These are phyloP conservation scores for Euptelea pleiosperma DNA, from an alignment of 164 flowering plant species.

Conservation along the genomic window DNA sequence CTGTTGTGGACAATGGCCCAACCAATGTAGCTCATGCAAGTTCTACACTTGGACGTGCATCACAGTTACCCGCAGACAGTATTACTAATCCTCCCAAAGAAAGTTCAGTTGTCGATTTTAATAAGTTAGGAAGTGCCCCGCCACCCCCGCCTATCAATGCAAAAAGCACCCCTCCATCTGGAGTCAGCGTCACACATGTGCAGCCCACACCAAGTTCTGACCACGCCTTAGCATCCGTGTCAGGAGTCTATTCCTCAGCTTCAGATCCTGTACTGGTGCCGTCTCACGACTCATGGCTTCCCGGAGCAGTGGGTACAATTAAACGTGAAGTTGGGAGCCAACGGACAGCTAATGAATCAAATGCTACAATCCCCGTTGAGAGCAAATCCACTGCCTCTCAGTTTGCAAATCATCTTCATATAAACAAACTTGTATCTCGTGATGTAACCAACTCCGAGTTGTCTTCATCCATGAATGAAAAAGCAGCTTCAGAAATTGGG, in stretches of 20 bases:
- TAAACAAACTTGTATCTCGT: slow-evolving; percentile 7
- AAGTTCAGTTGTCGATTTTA: slow-evolving; percentile 13
- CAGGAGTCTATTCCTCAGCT: slow-evolving; percentile 57
- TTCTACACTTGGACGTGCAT: slow-evolving; percentile 20
- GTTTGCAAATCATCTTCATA: slow-evolving; percentile 11
- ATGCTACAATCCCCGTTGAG: slow-evolving; percentile 25
- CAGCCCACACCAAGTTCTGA: slow-evolving; percentile 26
- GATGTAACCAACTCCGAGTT: slow-evolving; percentile 18
- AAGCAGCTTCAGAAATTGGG: slow-evolving; percentile 33
- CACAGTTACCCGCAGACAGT: slow-evolving; percentile 21
- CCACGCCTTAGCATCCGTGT: slow-evolving; percentile 34
- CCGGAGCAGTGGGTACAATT: slow-evolving; percentile 49
- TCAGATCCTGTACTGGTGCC: slow-evolving; percentile 64
- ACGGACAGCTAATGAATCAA: slow-evolving; percentile 28
- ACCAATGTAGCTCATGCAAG: slow-evolving; percentile 22
- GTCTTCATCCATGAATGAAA: slow-evolving; percentile 17
- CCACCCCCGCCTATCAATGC: slow-evolving; percentile 13
- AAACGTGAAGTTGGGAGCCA: slow-evolving; percentile 59
- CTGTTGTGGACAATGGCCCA: slow-evolving; percentile 44
- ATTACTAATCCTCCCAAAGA: slow-evolving; percentile 23
- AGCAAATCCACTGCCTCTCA: slow-evolving; percentile 37
- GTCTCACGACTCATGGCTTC: slow-evolving; percentile 46
- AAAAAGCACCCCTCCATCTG: slow-evolving; percentile 22
- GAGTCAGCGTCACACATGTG: slow-evolving; percentile 17
- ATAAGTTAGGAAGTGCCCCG: slow-evolving; percentile 17